Evolutionary conservation across 345 rosid genomes (phyloP), one percentile per base, ranked within the genome.

Genomic region (Microthlaspi erraticum): DNA sequence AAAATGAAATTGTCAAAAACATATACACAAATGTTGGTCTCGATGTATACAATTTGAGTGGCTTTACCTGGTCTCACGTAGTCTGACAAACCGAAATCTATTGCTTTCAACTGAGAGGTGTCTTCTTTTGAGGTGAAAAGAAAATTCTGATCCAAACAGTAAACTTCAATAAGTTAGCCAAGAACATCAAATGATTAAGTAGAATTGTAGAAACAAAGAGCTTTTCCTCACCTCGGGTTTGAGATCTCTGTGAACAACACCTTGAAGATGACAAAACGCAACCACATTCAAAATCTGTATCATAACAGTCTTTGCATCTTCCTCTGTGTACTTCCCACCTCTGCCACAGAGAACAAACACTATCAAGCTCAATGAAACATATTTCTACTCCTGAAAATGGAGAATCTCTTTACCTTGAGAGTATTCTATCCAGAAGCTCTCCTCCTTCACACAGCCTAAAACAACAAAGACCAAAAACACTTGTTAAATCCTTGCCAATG

Each of bases 21-120:
- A 39, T 42, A 39, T 12, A 44, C 36, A 38, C 26, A 32, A 60
- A 50, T 17, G 41, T 9, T 8, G 7, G 34, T 49, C 39, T 39
- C 37, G 13, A 26, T 5, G 4, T 26, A 26, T 88, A 60, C 68
- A 82, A 77, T 86, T 83, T 34, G 89, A 86, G 55, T 42, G 49
- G 17, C 43, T 54, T 59, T 72, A 91, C 99, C 96, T 86, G 97
- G 99, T 59, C 84, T 88, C 38, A 89, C 97, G 69, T 83, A 94
- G 78, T 94, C 99, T 17, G 99, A 91, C 81, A 94, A 86, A 74
- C 99, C 99, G 71, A 94, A 94, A 82, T 91, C 99, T 74, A 94
- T 94, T 66, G 91, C 97, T 83, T 94, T 94, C 81, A 94, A 70
- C 10, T 69, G 82, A 5, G 97, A 84, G 72, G 77, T 83, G 50